These are phyloP conservation scores for Elaeis guineensis DNA, from an alignment of 176 grass and related monocot species.

Conservation along the genomic window DNA sequence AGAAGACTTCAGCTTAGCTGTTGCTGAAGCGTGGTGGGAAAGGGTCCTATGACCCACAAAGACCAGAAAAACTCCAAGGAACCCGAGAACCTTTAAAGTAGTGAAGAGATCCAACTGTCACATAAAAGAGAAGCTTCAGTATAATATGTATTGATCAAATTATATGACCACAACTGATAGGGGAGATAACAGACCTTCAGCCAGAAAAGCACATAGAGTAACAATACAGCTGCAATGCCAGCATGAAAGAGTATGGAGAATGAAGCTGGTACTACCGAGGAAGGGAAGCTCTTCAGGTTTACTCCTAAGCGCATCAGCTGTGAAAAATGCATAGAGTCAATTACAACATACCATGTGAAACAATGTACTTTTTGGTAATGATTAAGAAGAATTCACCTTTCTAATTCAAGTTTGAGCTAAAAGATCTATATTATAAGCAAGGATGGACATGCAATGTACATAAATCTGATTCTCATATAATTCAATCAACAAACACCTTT, in stretches of 20 bases:
- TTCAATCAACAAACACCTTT: too few species aligned
- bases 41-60: constrained; percentile 84
- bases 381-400: too few species aligned
- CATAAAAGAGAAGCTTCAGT: constrained; percentile 1
- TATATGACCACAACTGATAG: not conserved
- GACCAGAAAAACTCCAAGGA: constrained; percentile 60
- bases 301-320: constrained; percentile 66
- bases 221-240: constrained; percentile 63
- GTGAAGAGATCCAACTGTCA: constrained; percentile 92
- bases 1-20: constrained; percentile 72
- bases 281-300: constrained; percentile 82
- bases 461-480: too few species aligned
- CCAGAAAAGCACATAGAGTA: constrained; percentile 97
- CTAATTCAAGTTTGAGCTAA: too few species aligned
- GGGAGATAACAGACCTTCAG: constrained; percentile 47
- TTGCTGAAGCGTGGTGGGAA: constrained; percentile 43
- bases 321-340: constrained; percentile 13
- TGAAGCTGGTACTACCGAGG: constrained; percentile 41
- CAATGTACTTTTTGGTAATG: too few species aligned
- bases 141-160: too few species aligned
- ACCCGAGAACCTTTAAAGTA: constrained; percentile 66
- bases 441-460: too few species aligned
- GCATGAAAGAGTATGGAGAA: constrained; percentile 76
- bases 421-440: too few species aligned
- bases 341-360: too few species aligned